Evolutionary conservation across 73 alveolate species (phyloP), one percentile per base, ranked within the genome.

Genomic region (Stentor coeruleus): DNA sequence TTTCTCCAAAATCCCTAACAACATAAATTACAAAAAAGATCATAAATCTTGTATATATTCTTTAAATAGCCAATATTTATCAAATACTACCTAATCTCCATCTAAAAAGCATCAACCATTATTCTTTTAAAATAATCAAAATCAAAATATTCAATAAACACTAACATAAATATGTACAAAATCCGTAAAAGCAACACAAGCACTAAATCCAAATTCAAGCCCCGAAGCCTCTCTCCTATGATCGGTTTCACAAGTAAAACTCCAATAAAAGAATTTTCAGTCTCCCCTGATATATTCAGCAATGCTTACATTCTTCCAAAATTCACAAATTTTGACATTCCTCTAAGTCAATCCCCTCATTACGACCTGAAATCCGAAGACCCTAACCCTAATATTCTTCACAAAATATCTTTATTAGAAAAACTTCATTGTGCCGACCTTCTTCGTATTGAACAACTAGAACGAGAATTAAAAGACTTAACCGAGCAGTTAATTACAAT

Each of bases 381-480:
- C 11, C 79, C n/a, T 28, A 66, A 11, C 15, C 2, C n/a, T 20
- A 28, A 37, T 26, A 66, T 49, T 49, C 11, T 66, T 33, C 79
- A 66, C 20, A 20, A 66, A 66, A 66, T 66, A 33, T 28, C 40
- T 15, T 31, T 20, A 66, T 2, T 66, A 40, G 79, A 66, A 66
- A 66, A 31, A 33, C 79, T 20, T 20, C 79, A 66, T 2, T 28
- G 39, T 14, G 79, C 79, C 14, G 79, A 66, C 37, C n/a, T 20
- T 20, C 40, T 66, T 1, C n/a, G 79, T 28, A 66, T 66, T 11
- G 79, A 66, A 40, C 79, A 20, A 66, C 37, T 66, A 66, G 79
- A 66, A 66, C n/a, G 37, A 31, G 49, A 66, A 31, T 37, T 66
- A 66, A 66, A 66, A 66, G 79, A 66, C 79, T 31, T 66, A 66